These are phyloP conservation scores for Paradendryphiella salina DNA, from an alignment of 2,329 filamentous ascomycete genomes.

Conservation along the genomic window DNA sequence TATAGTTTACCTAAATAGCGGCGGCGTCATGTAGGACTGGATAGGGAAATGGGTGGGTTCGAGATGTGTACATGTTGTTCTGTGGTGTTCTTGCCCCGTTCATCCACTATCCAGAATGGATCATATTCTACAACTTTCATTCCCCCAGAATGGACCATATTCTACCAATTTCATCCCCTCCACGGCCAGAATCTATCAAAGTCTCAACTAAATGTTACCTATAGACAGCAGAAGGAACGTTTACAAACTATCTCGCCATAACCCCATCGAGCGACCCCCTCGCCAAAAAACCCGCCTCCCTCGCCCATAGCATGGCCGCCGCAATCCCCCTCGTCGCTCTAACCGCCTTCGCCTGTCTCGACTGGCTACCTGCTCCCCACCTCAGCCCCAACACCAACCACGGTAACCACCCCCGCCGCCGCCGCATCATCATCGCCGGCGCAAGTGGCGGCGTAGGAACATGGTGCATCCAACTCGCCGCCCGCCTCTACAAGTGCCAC, in stretches of 20 bases:
- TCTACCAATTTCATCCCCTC: too few relatives aligned
- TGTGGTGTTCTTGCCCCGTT: too few relatives aligned
- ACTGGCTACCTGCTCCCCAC: constrained; percentile 25
- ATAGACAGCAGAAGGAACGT: constrained; percentile 34
- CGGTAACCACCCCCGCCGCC: constrained; percentile 4
- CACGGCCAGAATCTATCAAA: too few relatives aligned
- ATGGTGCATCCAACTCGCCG: constrained; percentile 48
- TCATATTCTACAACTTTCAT: too few relatives aligned
- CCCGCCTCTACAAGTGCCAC: constrained; percentile 42
- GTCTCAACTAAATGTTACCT: too few relatives aligned
- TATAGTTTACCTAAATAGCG: too few relatives aligned
- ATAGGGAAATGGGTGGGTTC: too few relatives aligned
- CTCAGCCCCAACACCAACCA: too few relatives aligned
- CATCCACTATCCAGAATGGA: too few relatives aligned
- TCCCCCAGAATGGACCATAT: too few relatives aligned
- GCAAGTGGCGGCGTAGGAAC: constrained; percentile 41
- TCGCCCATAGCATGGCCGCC: constrained; percentile 31
- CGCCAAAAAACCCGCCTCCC: constrained; percentile 26
- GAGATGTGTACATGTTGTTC: too few relatives aligned
- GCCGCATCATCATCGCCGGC: constrained; percentile 35
- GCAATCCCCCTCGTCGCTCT: constrained; percentile 45
- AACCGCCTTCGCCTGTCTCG: constrained; percentile 44
- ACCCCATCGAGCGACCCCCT: constrained; percentile 25
- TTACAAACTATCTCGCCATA: constrained; percentile 31
- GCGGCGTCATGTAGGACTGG: too few relatives aligned